These are phyloP conservation scores for Umbilicaria muhlenbergii DNA, from an alignment of 495 filamentous ascomycete species.

Conservation along the genomic window DNA sequence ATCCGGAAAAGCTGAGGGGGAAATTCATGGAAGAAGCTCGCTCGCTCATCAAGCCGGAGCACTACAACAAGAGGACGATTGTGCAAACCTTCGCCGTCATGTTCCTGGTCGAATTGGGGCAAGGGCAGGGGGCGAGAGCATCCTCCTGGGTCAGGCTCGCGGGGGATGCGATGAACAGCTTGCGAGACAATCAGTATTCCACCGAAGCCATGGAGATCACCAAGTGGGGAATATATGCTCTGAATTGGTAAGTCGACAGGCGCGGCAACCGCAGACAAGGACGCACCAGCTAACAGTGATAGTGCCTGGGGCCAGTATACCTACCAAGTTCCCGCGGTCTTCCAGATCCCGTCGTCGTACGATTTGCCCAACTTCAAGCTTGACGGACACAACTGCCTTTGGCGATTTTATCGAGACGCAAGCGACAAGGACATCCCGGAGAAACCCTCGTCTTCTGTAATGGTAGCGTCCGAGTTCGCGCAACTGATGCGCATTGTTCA, in stretches of 20 bases:
- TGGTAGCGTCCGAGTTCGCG: conserved; percentile 8
- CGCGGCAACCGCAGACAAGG: no score
- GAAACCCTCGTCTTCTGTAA: background rate
- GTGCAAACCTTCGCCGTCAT: conserved; percentile 15
- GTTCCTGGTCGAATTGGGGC: conserved; percentile 14
- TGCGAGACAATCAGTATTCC: background rate
- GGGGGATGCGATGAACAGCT: background rate
- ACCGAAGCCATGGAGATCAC: conserved; percentile 6
- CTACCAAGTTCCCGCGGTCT: conserved; percentile 8
- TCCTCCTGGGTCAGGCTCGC: conserved; percentile 16
- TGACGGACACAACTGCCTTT: background rate
- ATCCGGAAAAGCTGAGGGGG: conserved; percentile 10
- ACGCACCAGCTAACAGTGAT: background rate
- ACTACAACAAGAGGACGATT: conserved; percentile 8
- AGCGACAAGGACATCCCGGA: background rate
- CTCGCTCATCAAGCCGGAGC: conserved; percentile 3
- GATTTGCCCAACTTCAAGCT: conserved; percentile 3
- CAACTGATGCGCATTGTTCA: conserved; percentile 15
- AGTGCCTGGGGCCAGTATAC: conserved; percentile 10
- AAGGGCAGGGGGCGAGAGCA: conserved; percentile 10
- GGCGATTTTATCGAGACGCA: background rate
- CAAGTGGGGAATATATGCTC: conserved; percentile 10
- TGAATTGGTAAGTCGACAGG: conserved; percentile 4
- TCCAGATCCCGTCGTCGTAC: conserved; percentile 3
- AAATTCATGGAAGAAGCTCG: conserved; percentile 15